These are phyloP conservation scores for Neoboletus magnificus DNA, from an alignment of 768 basidiomycete genomes.

Conservation along the genomic window DNA sequence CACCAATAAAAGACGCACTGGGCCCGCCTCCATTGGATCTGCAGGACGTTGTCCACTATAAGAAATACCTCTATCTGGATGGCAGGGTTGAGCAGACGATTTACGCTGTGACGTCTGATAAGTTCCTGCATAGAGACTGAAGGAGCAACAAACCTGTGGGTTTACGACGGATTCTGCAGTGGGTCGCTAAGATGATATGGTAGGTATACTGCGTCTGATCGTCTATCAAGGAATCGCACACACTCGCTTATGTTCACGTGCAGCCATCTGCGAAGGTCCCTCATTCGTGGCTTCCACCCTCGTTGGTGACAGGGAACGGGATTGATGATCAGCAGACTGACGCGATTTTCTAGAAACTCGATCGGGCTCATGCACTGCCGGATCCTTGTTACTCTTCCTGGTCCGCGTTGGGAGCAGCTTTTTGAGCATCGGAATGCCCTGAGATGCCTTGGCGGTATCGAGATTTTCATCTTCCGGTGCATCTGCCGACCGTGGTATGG, in stretches of 20 bases:
- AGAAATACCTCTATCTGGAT: background rate
- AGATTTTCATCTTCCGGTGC: background rate
- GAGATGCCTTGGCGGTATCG: background rate
- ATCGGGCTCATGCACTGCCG: background rate
- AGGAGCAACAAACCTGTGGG: background rate
- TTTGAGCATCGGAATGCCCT: background rate
- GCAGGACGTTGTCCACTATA: background rate
- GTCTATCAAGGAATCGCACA: background rate
- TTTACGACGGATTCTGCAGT: background rate
- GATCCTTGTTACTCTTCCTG: background rate
- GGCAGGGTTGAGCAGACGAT: background rate
- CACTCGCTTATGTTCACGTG: background rate
- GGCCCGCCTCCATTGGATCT: background rate
- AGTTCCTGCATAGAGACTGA: background rate
- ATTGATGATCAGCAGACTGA: background rate
- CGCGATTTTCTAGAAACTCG: background rate
- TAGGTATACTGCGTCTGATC: background rate
- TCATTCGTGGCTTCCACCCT: background rate
- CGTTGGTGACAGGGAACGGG: background rate
- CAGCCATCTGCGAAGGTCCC: background rate
- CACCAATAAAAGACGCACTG: background rate
- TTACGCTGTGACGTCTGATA: background rate
- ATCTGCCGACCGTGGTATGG: background rate
- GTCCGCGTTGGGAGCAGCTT: background rate
- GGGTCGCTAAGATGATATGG: background rate